These are phyloP conservation scores for Lepidopterella palustris DNA, from an alignment of 495 filamentous ascomycete species.

Conservation along the genomic window DNA sequence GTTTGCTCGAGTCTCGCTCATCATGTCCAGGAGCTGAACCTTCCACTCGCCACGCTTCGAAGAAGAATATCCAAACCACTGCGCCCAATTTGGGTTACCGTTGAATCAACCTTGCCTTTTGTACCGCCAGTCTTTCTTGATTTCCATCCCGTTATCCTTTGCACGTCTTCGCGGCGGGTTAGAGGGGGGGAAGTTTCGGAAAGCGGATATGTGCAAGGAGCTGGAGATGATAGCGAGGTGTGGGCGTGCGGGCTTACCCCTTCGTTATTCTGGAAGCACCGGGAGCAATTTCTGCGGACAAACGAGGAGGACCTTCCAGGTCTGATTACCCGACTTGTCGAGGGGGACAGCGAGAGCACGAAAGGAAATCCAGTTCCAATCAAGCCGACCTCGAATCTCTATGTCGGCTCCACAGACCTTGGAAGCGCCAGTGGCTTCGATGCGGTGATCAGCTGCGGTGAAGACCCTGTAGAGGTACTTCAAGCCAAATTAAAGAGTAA, in stretches of 20 bases:
- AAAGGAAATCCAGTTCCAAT: conserved; percentile 21
- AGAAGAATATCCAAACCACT: conserved; percentile 51
- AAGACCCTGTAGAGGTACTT: conserved; percentile 3
- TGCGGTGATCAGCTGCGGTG: conserved; percentile 34
- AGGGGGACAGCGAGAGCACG: conserved; percentile 9
- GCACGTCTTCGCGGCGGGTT: conserved; percentile 66
- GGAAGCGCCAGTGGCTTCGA: conserved; percentile 23
- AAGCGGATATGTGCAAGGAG: conserved; percentile 86
- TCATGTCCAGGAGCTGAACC: conserved; percentile 40
- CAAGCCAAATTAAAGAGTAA: conserved; percentile 20
- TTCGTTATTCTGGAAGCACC: conserved; percentile 68
- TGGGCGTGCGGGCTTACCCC: conserved; percentile 72
- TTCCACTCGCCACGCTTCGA: conserved; percentile 40
- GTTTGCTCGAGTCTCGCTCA: not conserved
- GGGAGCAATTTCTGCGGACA: conserved; percentile 47
- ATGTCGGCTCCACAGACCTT: conserved; percentile 28
- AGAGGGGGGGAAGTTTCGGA: conserved; percentile 58
- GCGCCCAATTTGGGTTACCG: conserved; percentile 57
- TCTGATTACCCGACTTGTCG: conserved; percentile 53
- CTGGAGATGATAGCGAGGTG: conserved; percentile 85
- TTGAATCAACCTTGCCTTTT: conserved; percentile 34
- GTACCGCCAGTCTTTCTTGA: conserved; percentile 24
- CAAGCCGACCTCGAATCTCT: conserved; percentile 31
- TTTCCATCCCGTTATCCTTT: conserved; percentile 69
- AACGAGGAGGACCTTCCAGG: conserved; percentile 58